These are phyloP conservation scores for Crepidotus sp. DNA, from an alignment of 1,284 basidiomycete species.

Conservation along the genomic window DNA sequence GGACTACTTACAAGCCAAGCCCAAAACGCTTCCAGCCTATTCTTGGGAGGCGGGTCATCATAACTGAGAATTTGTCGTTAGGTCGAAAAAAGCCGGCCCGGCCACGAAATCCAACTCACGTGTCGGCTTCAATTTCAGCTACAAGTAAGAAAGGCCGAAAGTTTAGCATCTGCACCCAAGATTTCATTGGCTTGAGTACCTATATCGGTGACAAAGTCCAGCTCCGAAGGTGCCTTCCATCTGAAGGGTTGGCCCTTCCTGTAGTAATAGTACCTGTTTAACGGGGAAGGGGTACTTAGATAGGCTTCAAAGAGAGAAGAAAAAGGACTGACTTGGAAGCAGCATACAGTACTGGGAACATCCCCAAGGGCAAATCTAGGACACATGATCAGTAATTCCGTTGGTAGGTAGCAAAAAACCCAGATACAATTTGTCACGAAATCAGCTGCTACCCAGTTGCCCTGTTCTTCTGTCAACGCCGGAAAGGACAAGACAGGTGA, in stretches of 20 bases:
- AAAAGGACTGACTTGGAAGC: slow-evolving; percentile 37
- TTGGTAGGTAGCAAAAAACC: background rate
- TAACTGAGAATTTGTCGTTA: slow-evolving; percentile 27
- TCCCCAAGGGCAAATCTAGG: slow-evolving; percentile 34
- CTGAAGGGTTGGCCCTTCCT: background rate
- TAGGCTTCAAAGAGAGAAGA: too few species aligned
- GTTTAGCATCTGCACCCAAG: too few species aligned
- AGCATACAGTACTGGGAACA: slow-evolving; percentile 72
- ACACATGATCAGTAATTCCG: background rate
- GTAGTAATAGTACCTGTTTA: slow-evolving; percentile 32
- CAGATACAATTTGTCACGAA: slow-evolving; percentile 53
- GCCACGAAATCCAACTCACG: slow-evolving; percentile 24
- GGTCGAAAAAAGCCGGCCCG: slow-evolving; percentile 20
- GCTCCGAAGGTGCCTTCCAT: slow-evolving; percentile 31
- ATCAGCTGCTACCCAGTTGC: slow-evolving; percentile 48
- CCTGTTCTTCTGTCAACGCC: slow-evolving; percentile 21
- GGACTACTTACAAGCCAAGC: slow-evolving; percentile 51
- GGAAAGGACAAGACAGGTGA: slow-evolving; percentile 6
- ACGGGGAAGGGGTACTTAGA: too few species aligned
- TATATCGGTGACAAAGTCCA: slow-evolving; percentile 74
- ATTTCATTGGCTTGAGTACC: too few species aligned
- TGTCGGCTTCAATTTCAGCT: slow-evolving; percentile 65
- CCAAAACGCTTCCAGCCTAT: slow-evolving; percentile 63
- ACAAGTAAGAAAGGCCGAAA: too few species aligned
- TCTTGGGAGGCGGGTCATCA: slow-evolving; percentile 67